phyloP scores from a whole-genome alignment of 2,329 filamentous ascomycete genomes.

The Massarina eburnea region DNA sequence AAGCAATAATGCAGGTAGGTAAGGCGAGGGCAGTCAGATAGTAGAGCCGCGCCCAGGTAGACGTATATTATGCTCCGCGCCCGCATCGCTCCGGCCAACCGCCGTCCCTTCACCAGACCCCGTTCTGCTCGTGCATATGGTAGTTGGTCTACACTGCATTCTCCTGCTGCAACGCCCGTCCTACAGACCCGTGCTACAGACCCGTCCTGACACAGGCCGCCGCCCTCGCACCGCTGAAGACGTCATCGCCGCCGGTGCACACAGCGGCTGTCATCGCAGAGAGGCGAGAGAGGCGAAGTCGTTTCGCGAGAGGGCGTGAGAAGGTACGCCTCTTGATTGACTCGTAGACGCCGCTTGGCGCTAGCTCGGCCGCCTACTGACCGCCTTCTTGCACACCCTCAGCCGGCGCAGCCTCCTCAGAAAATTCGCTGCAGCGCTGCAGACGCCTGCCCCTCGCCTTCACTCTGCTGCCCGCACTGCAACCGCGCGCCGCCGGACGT shows the following conservation, averaged over 20 bases:
- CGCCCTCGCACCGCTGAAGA: slow-evolving; percentile 7
- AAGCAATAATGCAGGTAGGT: not conserved
- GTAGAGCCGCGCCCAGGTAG: not conserved
- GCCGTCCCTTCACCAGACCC: not conserved
- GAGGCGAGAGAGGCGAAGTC: slow-evolving; percentile 16
- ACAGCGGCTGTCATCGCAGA: slow-evolving; percentile 21
- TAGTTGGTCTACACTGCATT: slow-evolving; percentile 1
- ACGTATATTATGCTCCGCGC: slow-evolving; percentile 2
- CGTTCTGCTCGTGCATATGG: slow-evolving; percentile 1
- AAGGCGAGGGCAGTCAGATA: not conserved
- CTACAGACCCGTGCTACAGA: not conserved
- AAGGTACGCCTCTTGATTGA: slow-evolving; percentile 25
- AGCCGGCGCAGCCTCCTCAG: slow-evolving; percentile 33
- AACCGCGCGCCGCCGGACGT: not conserved
- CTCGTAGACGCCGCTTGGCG: slow-evolving; percentile 26
- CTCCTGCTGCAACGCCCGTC: not conserved
- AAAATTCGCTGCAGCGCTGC: slow-evolving; percentile 1
- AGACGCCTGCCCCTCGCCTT: not conserved
- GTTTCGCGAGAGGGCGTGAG: no score
- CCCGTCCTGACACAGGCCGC: not conserved
- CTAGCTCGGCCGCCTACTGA: slow-evolving; percentile 4
- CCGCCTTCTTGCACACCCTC: slow-evolving; percentile 9
- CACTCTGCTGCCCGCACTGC: slow-evolving; percentile 1
- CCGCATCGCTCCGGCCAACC: slow-evolving; percentile 13
- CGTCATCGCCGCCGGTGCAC: slow-evolving; percentile 21